A percentile compares a stretch with the other conserved stretches of the same genome.
Evolutionary conservation across 176 grass and related monocot species (phyloP).

Genomic region (Aegilops longissima): DNA sequence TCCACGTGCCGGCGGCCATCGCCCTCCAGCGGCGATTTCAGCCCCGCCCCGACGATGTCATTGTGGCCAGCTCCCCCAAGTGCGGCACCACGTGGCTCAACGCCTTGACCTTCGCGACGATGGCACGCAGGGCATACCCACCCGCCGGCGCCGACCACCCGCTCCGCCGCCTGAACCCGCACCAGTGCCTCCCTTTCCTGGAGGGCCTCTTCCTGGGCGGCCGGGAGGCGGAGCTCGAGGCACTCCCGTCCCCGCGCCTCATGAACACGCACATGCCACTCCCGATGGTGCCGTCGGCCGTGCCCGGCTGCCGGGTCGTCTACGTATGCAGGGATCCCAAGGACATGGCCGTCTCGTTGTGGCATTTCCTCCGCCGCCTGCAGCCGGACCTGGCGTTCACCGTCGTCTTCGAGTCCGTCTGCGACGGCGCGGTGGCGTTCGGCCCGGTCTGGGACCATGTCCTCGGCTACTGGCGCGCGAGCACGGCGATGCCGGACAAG

Average conservation of each 20-base stretch:
- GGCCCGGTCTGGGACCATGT: too few relatives aligned
- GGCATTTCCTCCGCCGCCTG: constrained; percentile 2
- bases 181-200: background rate
- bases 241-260: background rate
- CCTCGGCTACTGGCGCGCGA: too few relatives aligned
- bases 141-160: background rate
- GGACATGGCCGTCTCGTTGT: constrained; percentile 34
- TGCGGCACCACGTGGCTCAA: constrained; percentile 38
- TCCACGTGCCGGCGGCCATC: too few relatives aligned
- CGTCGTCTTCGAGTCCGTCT: too few relatives aligned
- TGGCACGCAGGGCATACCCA: background rate
- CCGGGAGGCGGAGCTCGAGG: background rate
- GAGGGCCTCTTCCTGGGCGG: background rate
- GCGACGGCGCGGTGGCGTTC: too few relatives aligned
- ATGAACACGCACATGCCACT: constrained; percentile 14
- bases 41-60: background rate
- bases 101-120: background rate
- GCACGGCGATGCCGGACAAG: too few relatives aligned
- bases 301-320: background rate
- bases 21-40: too few relatives aligned
- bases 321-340: constrained; percentile 11
- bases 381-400: background rate
- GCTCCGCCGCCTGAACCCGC: constrained; percentile 16
- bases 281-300: too few relatives aligned
- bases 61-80: constrained; percentile 39